Conservation (phyloP, 371 early-diverging fungal genomes). For the Apophysomyces sp. region DNA sequence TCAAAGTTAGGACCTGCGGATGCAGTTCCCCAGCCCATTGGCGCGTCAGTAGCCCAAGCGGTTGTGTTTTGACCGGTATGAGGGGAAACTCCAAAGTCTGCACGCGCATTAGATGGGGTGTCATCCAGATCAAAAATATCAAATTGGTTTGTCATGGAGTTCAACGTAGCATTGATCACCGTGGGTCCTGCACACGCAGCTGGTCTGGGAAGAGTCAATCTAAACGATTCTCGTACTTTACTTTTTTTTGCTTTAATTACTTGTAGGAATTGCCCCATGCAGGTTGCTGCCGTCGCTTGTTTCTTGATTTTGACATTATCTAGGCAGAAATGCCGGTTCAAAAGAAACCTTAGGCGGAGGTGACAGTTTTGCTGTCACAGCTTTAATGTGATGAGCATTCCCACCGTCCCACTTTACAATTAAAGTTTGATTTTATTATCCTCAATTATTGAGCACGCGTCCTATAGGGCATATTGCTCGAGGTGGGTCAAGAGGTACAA, state of each 20-base stretch:
- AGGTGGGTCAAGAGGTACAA: too few relatives aligned
- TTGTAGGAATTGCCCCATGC: too few relatives aligned
- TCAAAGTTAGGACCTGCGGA: neutral
- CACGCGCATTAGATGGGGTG: neutral
- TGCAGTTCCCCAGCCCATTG: conserved; percentile 10
- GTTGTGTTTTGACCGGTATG: neutral
- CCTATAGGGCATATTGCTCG: too few relatives aligned
- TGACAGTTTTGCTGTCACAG: too few relatives aligned
- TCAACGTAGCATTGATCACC: conserved; percentile 18
- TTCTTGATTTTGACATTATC: too few relatives aligned
- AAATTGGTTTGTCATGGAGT: conserved; percentile 16
- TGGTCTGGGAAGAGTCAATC: neutral
- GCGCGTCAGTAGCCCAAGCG: conserved; percentile 8
- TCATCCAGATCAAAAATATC: neutral
- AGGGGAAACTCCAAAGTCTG: conserved; percentile 11
- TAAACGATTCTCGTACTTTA: neutral
- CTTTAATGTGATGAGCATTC: too few relatives aligned
- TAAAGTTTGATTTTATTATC: too few relatives aligned
- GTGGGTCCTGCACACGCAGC: neutral
- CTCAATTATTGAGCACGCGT: too few relatives aligned
- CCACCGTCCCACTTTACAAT: too few relatives aligned
- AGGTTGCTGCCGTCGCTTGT: too few relatives aligned
- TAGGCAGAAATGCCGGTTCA: too few relatives aligned
- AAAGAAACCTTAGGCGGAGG: too few relatives aligned
- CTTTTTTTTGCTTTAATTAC: neutral